Conservation (phyloP, 2,329 filamentous ascomycete genomes). For the Aspergillaceae sp. region DNA sequence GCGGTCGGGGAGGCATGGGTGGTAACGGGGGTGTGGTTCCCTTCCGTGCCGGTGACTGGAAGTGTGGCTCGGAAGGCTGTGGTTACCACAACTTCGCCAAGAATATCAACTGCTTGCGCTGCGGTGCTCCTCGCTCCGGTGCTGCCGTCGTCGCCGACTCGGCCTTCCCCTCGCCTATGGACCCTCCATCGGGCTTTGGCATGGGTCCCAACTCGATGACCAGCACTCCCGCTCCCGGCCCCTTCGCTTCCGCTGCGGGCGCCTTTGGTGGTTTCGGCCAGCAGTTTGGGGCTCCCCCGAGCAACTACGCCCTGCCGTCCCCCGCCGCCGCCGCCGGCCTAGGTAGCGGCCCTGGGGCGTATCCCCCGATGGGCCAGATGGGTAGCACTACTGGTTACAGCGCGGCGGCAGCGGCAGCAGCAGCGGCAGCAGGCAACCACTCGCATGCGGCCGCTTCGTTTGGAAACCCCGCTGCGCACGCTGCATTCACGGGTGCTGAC, state of each 20-base stretch:
- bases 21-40: slow-evolving; percentile 76
- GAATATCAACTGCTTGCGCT: slow-evolving; percentile 95
- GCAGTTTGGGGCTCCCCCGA: slow-evolving; percentile 73
- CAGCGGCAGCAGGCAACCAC: slow-evolving; percentile 39
- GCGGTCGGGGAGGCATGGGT: slow-evolving; percentile 52
- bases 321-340: slow-evolving; percentile 44
- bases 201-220: slow-evolving; percentile 85
- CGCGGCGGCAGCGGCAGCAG: not conserved
- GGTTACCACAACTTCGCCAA: slow-evolving; percentile 99
- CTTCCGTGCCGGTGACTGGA: slow-evolving; percentile 98
- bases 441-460: slow-evolving; percentile 81
- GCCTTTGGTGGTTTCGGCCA: slow-evolving; percentile 62
- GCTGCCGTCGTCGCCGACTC: slow-evolving; percentile 93
- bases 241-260: slow-evolving; percentile 61
- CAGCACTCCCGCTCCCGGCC: slow-evolving; percentile 68
- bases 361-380: slow-evolving; percentile 59
- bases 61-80: slow-evolving; percentile 94
- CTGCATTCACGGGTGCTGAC: slow-evolving; percentile 81
- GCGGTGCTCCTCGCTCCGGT: slow-evolving; percentile 86
- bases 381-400: slow-evolving; percentile 62
- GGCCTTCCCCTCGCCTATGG: slow-evolving; percentile 83
- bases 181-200: slow-evolving; percentile 69
- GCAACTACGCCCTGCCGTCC: slow-evolving; percentile 81
- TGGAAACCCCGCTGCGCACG: slow-evolving; percentile 86
- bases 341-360: slow-evolving; percentile 64